Percentiles rank a stretch among this genome's conserved stretches.
phyloP scores from a whole-genome alignment of 2,329 filamentous ascomycete species.

The Penicillium occitanis region DNA sequence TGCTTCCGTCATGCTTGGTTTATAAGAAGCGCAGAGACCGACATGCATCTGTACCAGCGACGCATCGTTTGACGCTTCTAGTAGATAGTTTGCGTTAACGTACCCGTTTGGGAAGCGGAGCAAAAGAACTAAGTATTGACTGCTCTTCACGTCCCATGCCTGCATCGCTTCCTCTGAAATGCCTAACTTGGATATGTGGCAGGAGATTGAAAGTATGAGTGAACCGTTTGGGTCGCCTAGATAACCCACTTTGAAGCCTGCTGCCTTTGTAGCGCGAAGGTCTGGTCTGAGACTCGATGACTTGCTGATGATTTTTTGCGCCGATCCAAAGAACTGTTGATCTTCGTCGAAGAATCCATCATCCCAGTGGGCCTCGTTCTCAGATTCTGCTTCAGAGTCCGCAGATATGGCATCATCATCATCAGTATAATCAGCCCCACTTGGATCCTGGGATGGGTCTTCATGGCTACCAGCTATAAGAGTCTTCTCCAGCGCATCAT shows the following conservation, averaged over 20 bases:
- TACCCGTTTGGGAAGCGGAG: slow-evolving; percentile 66
- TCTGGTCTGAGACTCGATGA: slow-evolving; percentile 56
- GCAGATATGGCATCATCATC: not conserved
- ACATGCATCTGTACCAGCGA: slow-evolving; percentile 61
- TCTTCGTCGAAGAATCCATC: slow-evolving; percentile 21
- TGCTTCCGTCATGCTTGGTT: slow-evolving; percentile 62
- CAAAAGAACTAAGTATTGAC: slow-evolving; percentile 64
- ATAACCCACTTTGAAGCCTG: slow-evolving; percentile 70
- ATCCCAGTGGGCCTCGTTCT: slow-evolving; percentile 23
- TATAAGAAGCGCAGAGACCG: slow-evolving; percentile 70
- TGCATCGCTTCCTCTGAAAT: slow-evolving; percentile 28
- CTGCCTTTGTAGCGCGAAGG: slow-evolving; percentile 58
- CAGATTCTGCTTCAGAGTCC: slow-evolving; percentile 5
- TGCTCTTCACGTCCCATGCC: slow-evolving; percentile 19
- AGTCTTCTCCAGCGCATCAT: slow-evolving; percentile 36
- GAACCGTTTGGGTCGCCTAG: slow-evolving; percentile 55
- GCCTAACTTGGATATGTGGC: slow-evolving; percentile 59
- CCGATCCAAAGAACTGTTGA: slow-evolving; percentile 20
- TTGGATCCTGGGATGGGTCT: not conserved
- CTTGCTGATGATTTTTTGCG: not conserved
- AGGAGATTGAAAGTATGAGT: slow-evolving; percentile 64
- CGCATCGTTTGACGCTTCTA: slow-evolving; percentile 42
- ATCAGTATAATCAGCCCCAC: not conserved
- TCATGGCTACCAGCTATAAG: slow-evolving; percentile 21
- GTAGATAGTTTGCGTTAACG: slow-evolving; percentile 56